Conservation (phyloP, 23 red algal genomes). For the Gracilariopsis chorda region DNA sequence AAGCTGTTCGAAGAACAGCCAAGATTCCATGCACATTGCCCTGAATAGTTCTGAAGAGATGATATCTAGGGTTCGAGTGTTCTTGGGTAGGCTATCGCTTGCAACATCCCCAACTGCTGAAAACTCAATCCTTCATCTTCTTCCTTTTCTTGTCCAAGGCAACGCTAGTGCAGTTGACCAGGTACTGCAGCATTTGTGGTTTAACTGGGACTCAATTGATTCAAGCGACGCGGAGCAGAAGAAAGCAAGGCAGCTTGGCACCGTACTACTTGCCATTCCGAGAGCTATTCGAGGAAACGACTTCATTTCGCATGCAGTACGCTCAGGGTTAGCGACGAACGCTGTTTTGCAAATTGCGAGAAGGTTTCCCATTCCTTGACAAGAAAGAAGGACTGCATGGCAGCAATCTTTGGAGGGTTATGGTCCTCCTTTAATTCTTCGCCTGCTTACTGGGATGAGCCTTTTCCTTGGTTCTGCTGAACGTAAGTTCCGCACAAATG, state of each 20-base stretch:
- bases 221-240: background rate
- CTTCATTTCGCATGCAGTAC: constrained; percentile 20
- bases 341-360: constrained; percentile 39
- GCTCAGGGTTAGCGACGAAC: constrained; percentile 6
- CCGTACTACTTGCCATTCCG: constrained; percentile 55
- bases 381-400: constrained; percentile 30
- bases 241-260: constrained; percentile 58
- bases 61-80: constrained; percentile 57
- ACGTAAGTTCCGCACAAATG: background rate
- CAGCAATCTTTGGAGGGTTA: constrained; percentile 21
- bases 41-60: constrained; percentile 50
- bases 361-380: constrained; percentile 56
- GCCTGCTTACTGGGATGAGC: constrained; percentile 50
- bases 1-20: background rate
- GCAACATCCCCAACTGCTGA: constrained; percentile 59
- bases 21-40: constrained; percentile 4
- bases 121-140: constrained; percentile 61
- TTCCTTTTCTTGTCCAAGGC: constrained; percentile 71
- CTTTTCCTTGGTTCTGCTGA: constrained; percentile 29
- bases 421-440: constrained; percentile 47
- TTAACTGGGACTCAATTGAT: constrained; percentile 53
- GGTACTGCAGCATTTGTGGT: constrained; percentile 48
- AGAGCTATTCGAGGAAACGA: constrained; percentile 47
- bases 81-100: constrained; percentile 50
- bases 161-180: constrained; percentile 35